These are phyloP conservation scores for Cutaneotrichosporon sp. DNA, from an alignment of 1,284 basidiomycete species.

Conservation along the genomic window DNA sequence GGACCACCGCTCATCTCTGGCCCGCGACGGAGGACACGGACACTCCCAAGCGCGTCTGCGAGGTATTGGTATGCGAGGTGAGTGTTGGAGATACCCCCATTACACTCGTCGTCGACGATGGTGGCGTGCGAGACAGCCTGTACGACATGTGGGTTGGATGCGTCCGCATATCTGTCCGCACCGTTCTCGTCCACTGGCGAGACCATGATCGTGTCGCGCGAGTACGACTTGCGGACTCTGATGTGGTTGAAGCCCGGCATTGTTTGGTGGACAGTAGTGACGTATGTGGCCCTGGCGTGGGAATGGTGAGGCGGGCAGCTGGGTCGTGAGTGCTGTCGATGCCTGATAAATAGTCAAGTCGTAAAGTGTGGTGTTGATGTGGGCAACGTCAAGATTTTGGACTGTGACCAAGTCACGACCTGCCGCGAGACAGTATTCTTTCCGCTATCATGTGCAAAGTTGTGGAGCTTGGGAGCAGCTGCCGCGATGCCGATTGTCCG, in stretches of 20 bases:
- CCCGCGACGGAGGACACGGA: constrained; percentile 2
- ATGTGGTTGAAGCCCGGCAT: constrained; percentile 5
- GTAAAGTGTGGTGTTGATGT: neutral
- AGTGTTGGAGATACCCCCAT: neutral
- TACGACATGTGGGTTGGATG: constrained; percentile 1
- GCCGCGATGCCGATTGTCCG: constrained; percentile 1
- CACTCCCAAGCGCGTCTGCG: neutral
- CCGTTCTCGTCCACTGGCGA: constrained; percentile 11
- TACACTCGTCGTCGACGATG: constrained; percentile 12
- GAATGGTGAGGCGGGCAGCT: neutral
- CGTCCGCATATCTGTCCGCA: constrained; percentile 11
- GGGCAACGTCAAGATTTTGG: constrained; percentile 1
- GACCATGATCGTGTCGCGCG: constrained; percentile 11
- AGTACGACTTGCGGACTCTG: constrained; percentile 12
- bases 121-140: neutral
- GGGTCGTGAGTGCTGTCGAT: neutral
- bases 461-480: neutral
- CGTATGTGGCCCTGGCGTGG: neutral
- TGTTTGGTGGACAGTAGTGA: neutral
- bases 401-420: too few relatives aligned
- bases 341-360: neutral
- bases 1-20: neutral
- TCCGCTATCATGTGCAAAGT: too few relatives aligned
- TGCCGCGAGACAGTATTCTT: too few relatives aligned
- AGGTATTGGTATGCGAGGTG: neutral